Percentiles rank a stretch among this genome's conserved stretches.
Conservation (phyloP, 2,329 filamentous ascomycete species). For the Cladosporium colombiae region DNA sequence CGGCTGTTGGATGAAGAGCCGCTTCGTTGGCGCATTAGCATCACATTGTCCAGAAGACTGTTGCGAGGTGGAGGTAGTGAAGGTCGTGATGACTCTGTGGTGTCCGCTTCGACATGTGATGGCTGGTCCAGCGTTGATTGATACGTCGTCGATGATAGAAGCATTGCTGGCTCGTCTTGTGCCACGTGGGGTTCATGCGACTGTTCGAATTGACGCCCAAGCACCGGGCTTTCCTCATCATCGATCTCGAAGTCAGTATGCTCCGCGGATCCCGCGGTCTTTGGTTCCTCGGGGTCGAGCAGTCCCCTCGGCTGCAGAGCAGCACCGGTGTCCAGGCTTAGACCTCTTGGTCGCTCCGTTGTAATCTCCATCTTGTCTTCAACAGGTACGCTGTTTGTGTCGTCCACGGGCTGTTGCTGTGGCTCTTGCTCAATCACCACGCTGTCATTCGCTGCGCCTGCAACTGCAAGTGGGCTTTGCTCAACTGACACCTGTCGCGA, state of each 20-base stretch:
- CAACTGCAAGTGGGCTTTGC: conserved; percentile 46
- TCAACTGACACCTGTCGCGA: conserved; percentile 23
- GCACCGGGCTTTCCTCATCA: conserved; percentile 68
- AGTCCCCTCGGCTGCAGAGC: conserved; percentile 22
- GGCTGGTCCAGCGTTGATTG: not conserved
- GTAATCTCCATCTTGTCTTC: not conserved
- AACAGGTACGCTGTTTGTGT: conserved; percentile 19
- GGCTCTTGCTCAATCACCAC: conserved; percentile 18
- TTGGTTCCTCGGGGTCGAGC: conserved; percentile 28
- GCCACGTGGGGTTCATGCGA: not conserved
- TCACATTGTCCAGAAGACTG: conserved; percentile 36
- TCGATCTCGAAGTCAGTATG: conserved; percentile 47
- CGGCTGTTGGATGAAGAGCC: conserved; percentile 32
- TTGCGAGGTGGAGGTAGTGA: not conserved
- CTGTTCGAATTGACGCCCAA: conserved; percentile 3
- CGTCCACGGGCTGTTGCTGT: conserved; percentile 20
- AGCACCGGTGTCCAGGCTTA: conserved; percentile 33
- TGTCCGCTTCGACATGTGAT: not conserved
- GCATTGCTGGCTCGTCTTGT: not conserved
- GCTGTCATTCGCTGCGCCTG: conserved; percentile 20
- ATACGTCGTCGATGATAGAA: conserved; percentile 9
- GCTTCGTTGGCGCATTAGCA: conserved; percentile 37
- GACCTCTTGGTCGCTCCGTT: conserved; percentile 9
- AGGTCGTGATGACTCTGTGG: not conserved
- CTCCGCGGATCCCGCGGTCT: conserved; percentile 37